Evolutionary conservation across 306 rosid species (phyloP), one percentile per base, ranked within the genome.

Genomic region (Ammopiptanthus mongolicus): DNA sequence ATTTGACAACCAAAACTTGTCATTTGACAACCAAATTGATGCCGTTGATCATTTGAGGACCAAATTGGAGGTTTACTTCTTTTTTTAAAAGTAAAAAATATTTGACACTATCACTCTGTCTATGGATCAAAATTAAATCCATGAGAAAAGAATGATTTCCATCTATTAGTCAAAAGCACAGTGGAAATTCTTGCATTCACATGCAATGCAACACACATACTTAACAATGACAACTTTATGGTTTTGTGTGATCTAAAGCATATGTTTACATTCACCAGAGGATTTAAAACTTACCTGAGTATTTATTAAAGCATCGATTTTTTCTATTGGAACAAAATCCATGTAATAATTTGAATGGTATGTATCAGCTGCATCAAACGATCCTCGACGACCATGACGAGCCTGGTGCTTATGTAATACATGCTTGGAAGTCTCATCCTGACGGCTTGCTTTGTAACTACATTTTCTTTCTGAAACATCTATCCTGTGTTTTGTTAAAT

Each of bases 361-460:
- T 15, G 48, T 14, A 71, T 88, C 96, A 14, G 92, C 78, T 37
- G 64, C 57, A 55, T 84, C 95, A 22, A 85, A 88, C 56, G 92
- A 86, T 69, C 79, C 87, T 1, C 71, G 67, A 25, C 8, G 64
- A 50, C 11, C 42, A 8, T 50, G 69, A 72, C 60, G 77, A 55
- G 44, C 47, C 21, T 12, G 77, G 70, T 60, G 74, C 80, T 79
- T 91, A 36, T 71, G 78, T 1, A 44, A 33, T 31, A 36, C 72
- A 25, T 34, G 23, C 79, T 56, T 85, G 61, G 51, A 57, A 19
- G 34, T 61, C 48, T 80, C 75, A 71, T 69, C 48, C 29, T 46
- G 37, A 46, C 56, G 58, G 33, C 60, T 78, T 46, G 60, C 4
- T 23, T 50, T 60, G 73, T 55, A 58, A 47, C 50, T 67, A 31